Percentiles rank a stretch among this genome's conserved stretches.
phyloP scores from a whole-genome alignment of 2,329 filamentous ascomycete species.

The Penicillium sp. region DNA sequence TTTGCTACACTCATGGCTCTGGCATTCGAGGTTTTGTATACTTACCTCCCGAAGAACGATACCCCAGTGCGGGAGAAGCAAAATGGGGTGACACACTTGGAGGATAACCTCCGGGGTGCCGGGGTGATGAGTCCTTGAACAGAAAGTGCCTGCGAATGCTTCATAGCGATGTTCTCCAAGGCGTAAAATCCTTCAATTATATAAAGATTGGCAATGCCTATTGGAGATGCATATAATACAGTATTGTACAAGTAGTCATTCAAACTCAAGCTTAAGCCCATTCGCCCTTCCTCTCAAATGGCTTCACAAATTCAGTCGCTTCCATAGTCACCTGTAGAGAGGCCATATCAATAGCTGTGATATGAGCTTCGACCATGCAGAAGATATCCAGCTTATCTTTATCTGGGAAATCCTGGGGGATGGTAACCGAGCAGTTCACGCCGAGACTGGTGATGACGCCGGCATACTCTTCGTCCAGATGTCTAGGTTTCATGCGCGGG shows the following conservation, averaged over 20 bases:
- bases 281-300: conserved; percentile 36
- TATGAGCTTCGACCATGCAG: conserved; percentile 37
- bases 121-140: not conserved
- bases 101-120: conserved; percentile 2
- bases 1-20: not conserved
- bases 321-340: conserved; percentile 35
- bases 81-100: not conserved
- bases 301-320: conserved; percentile 32
- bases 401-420: conserved; percentile 25
- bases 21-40: conserved; percentile 1
- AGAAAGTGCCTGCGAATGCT: not conserved
- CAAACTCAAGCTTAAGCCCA: conserved; percentile 26
- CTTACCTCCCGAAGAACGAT: not conserved
- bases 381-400: conserved; percentile 31
- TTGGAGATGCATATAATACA: conserved; percentile 17
- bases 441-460: conserved; percentile 36
- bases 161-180: not conserved
- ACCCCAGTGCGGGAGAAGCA: not conserved
- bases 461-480: conserved; percentile 28
- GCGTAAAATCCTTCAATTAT: not conserved
- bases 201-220: not conserved
- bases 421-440: conserved; percentile 31
- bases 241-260: conserved; percentile 9
- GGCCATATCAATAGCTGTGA: conserved; percentile 36
- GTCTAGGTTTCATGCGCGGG: conserved; percentile 22